phyloP scores from a whole-genome alignment of 2,329 filamentous ascomycete species.

The Alternaria angustiovoidea region DNA sequence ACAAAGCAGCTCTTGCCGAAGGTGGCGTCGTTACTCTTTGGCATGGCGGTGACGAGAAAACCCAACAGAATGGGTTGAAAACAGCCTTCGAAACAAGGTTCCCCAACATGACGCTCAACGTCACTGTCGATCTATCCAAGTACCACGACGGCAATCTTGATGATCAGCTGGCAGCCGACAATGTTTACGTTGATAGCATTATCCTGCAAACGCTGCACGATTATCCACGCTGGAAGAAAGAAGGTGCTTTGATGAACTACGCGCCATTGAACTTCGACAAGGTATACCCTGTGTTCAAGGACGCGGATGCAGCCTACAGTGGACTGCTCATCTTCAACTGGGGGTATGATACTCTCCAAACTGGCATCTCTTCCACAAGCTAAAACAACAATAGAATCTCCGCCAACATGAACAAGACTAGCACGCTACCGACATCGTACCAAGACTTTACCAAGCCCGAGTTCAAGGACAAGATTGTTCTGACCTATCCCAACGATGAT shows the following conservation, averaged over 20 bases:
- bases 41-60: constrained; percentile 60
- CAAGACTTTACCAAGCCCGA: constrained; percentile 58
- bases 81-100: constrained; percentile 57
- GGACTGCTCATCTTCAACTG: constrained; percentile 51
- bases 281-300: constrained; percentile 55
- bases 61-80: constrained; percentile 53
- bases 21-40: constrained; percentile 57
- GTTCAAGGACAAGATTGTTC: constrained; percentile 52
- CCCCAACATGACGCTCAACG: constrained; percentile 60
- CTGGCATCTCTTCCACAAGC: background rate
- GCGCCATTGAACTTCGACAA: constrained; percentile 58
- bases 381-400: constrained; percentile 39
- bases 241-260: constrained; percentile 60
- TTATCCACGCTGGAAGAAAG: constrained; percentile 60
- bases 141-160: constrained; percentile 62
- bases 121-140: constrained; percentile 65
- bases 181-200: constrained; percentile 54
- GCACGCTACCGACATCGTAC: constrained; percentile 50
- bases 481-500: constrained; percentile 67
- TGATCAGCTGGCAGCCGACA: constrained; percentile 51
- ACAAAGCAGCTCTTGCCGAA: constrained; percentile 60
- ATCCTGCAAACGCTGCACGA: constrained; percentile 62
- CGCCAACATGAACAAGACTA: constrained; percentile 47
- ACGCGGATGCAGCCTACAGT: constrained; percentile 55
- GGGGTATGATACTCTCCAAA: constrained; percentile 8